A percentile compares a stretch with the other conserved stretches of the same genome.
phyloP scores from a whole-genome alignment of 2,329 filamentous ascomycete species.

The Diaporthe vexans region DNA sequence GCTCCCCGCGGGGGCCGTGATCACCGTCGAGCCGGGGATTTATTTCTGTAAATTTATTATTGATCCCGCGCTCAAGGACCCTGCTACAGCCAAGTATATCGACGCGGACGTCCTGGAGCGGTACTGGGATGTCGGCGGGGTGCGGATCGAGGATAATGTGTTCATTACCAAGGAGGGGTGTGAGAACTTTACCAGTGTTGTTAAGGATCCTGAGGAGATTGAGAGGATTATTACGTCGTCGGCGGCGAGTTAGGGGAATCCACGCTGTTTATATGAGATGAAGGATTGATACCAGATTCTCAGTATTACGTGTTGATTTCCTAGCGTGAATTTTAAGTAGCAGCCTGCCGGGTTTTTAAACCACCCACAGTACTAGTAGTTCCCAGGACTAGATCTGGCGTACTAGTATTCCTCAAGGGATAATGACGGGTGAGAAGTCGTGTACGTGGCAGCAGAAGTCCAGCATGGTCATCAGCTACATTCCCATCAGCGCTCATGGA shows the following conservation, averaged over 20 bases:
- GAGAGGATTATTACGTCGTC: constrained; percentile 64
- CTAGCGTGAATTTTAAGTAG: too few relatives aligned
- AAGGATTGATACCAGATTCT: too few relatives aligned
- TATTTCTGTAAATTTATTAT: constrained; percentile 96
- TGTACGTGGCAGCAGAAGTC: too few relatives aligned
- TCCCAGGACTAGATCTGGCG: too few relatives aligned
- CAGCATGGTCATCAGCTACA: too few relatives aligned
- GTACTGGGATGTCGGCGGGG: constrained; percentile 87
- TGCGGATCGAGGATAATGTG: constrained; percentile 77
- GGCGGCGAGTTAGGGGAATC: constrained; percentile 40
- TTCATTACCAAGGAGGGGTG: constrained; percentile 73
- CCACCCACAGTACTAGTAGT: too few relatives aligned
- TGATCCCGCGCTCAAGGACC: constrained; percentile 80
- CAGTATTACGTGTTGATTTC: too few relatives aligned
- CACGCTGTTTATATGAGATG: too few relatives aligned
- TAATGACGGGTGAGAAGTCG: too few relatives aligned
- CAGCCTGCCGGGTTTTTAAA: too few relatives aligned
- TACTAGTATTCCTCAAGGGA: too few relatives aligned
- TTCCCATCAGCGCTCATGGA: too few relatives aligned
- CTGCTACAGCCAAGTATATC: constrained; percentile 82
- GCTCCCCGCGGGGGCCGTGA: constrained; percentile 83
- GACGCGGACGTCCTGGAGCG: constrained; percentile 78
- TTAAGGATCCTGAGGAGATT: constrained; percentile 72
- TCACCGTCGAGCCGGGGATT: constrained; percentile 95
- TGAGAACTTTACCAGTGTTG: constrained; percentile 75